phyloP scores from a whole-genome alignment of 169 alveolate species.

The Eimeria brunetti region DNA sequence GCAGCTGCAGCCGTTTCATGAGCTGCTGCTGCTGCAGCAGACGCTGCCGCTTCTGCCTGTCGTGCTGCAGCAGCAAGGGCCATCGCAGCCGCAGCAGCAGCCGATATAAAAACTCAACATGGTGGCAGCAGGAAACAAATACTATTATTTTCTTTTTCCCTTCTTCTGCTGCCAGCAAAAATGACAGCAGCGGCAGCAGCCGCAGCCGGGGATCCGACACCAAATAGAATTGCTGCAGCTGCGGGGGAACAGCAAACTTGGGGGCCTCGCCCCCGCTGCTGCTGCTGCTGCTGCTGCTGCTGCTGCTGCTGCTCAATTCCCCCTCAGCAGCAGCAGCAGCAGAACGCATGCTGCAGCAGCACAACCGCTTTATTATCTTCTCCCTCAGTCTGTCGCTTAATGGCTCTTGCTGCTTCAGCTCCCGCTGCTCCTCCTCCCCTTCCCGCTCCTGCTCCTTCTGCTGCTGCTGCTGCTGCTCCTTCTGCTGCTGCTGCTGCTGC shows the following conservation, averaged over 20 bases:
- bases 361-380: background rate
- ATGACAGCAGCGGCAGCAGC: slow-evolving; percentile 54
- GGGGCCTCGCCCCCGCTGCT: slow-evolving; percentile 9
- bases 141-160: slow-evolving; percentile 44
- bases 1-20: background rate
- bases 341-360: background rate
- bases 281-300: slow-evolving; percentile 9
- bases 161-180: slow-evolving; percentile 31
- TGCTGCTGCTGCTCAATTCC: background rate
- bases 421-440: background rate
- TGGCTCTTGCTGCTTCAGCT: background rate
- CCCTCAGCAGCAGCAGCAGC: slow-evolving; percentile 42
- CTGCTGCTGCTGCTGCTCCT: background rate
- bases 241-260: slow-evolving; percentile 24
- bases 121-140: slow-evolving; percentile 64
- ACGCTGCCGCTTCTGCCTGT: background rate
- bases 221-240: slow-evolving; percentile 56
- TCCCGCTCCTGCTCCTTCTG: background rate
- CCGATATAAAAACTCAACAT: slow-evolving; percentile 53
- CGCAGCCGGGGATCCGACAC: slow-evolving; percentile 18
- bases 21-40: background rate
- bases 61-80: background rate
- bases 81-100: slow-evolving; percentile 51
- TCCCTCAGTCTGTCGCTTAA: background rate
- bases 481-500: background rate